phyloP scores from a whole-genome alignment of 495 filamentous ascomycete genomes.

The Neurospora discreta region DNA sequence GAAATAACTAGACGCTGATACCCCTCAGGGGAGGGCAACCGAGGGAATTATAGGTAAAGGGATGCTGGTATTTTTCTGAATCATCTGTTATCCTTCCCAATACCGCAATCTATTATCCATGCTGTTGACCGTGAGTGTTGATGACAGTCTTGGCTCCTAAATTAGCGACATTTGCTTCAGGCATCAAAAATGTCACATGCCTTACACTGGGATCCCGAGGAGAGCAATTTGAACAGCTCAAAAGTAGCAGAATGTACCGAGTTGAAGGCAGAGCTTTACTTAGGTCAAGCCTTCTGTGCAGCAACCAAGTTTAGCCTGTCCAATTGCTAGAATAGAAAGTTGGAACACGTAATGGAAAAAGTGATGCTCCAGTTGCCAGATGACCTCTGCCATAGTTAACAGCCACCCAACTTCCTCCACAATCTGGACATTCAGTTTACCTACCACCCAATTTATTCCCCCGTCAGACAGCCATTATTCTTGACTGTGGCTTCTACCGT shows the following conservation, averaged over 20 bases:
- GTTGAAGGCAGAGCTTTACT: not conserved
- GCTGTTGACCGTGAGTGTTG: not conserved
- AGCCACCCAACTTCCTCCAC: not conserved
- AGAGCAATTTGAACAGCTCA: not conserved
- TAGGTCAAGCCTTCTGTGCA: not conserved
- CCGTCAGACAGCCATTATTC: not conserved
- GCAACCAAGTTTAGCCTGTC: not conserved
- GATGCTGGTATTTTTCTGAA: not conserved
- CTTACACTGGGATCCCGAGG: not conserved
- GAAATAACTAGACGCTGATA: not conserved
- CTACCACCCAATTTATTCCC: not conserved
- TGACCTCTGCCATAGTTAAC: not conserved
- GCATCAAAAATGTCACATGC: not conserved
- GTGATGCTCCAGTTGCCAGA: not conserved
- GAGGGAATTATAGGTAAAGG: not conserved
- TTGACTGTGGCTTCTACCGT: not conserved
- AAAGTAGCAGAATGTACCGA: not conserved
- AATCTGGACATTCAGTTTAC: not conserved
- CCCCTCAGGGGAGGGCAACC: too few species aligned
- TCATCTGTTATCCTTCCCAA: not conserved
- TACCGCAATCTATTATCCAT: not conserved
- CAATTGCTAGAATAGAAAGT: not conserved
- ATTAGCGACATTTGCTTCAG: not conserved
- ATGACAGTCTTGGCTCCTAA: not conserved
- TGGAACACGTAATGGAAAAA: not conserved